Base-by-base conservation (phyloP, 1,284 basidiomycete genomes). In the Singerocomus rubriflavus region DNA sequence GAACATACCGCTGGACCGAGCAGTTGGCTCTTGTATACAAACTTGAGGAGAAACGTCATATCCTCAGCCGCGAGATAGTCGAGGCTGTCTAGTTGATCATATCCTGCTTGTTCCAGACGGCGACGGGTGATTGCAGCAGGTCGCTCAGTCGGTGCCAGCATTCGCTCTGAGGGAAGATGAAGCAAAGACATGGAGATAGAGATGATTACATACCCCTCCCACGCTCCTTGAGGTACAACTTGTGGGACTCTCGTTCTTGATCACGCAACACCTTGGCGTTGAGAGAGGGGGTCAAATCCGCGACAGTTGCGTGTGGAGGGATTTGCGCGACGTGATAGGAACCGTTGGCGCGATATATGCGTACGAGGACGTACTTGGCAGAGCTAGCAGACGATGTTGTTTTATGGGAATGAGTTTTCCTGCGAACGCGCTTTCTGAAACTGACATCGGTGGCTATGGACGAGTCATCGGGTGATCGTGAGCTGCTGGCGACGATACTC, bases 71-170 rank as follows among this genome's bases (percentile, higher is more conserved):
- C 91, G 17, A 98, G 77, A 33, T 86, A 78, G 55, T 93, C 88
- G 7, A 93, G 71, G 13, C 85, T 83, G 66, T 99, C 97, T 9
- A 80, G 77, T 29, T 85, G 79, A 38, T 89, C 90, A 64, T 95
- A 98, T 0, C 97, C 97, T 6, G 93, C 93, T 67, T 98, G 93
- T 58, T 91, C 82, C 46, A 99, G 74, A 44, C 94, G 79, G 42
- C 92, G 80, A 43, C 88, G 80, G 40, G 97, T 88, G 54, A 98
- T 91, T 45, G 85, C 81, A 0, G 93, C 84, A 0, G 96, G 96
- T 50, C 84, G 80, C 66, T 99, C 97, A 1, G 83, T 86, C 13
- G 83, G 80, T 6, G 83, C 83, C 48, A 97, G 73, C 36, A 92
- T 76, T 11, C 94, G 85, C 64, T 97, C 94, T 93, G 59, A 25